These are phyloP conservation scores for Monilinia fructigena DNA, from an alignment of 2,329 filamentous ascomycete species.

Conservation along the genomic window DNA sequence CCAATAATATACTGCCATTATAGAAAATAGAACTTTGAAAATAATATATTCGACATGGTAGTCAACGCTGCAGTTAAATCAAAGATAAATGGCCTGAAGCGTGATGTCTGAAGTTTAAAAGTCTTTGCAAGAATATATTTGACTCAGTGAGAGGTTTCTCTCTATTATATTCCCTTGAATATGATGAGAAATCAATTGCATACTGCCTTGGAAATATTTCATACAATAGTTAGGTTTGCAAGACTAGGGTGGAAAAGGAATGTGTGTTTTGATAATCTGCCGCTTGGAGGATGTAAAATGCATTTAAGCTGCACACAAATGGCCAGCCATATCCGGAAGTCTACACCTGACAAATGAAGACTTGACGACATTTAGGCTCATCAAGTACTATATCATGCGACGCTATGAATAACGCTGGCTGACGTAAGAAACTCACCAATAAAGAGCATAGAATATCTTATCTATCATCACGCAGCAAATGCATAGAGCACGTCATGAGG, in stretches of 20 bases:
- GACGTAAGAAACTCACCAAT: constrained; percentile 13
- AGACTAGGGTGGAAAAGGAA: background rate
- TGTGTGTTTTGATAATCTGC: background rate
- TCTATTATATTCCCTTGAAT: too few relatives aligned
- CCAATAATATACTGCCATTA: too few relatives aligned
- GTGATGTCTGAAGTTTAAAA: too few relatives aligned
- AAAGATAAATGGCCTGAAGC: too few relatives aligned
- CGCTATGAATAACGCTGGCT: background rate
- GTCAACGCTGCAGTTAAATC: too few relatives aligned
- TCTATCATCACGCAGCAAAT: constrained; percentile 21
- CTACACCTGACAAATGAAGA: background rate
- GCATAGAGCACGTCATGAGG: constrained; percentile 23
- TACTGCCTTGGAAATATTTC: background rate
- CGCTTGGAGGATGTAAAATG: background rate
- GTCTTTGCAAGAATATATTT: too few relatives aligned
- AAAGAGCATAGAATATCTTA: constrained; percentile 12
- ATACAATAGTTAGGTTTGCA: background rate
- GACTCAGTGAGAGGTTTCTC: too few relatives aligned
- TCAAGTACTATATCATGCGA: background rate
- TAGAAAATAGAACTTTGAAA: too few relatives aligned
- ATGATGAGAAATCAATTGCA: background rate
- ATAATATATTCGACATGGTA: too few relatives aligned
- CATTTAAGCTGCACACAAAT: background rate
- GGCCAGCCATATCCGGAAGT: background rate
- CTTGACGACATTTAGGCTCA: background rate